A percentile compares a stretch with the other conserved stretches of the same genome.
Conservation (phyloP, 108 stramenopile genomes). For the Fragilariopsis cylindrus region DNA sequence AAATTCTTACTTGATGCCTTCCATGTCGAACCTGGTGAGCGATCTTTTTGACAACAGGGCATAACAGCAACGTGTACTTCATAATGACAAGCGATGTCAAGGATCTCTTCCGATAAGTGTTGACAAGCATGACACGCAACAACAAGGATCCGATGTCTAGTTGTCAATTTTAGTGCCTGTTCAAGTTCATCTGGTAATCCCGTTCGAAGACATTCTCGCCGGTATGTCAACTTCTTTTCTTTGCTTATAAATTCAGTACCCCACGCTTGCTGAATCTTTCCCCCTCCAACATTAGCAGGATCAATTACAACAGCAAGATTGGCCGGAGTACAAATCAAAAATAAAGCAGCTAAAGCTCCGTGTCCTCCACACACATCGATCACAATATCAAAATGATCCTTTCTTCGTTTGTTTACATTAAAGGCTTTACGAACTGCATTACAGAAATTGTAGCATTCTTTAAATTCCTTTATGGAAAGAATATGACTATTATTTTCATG, state of each 20-base stretch:
- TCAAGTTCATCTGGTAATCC: conserved; percentile 61
- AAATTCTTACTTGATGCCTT: conserved; percentile 45
- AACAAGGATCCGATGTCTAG: conserved; percentile 47
- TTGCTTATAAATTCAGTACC: conserved; percentile 19
- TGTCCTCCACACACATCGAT: conserved; percentile 84
- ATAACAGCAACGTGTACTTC: conserved; percentile 72
- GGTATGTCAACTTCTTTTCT: conserved; percentile 54
- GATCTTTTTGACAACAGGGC: conserved; percentile 86
- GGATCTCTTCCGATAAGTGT: conserved; percentile 72
- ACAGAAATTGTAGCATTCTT: conserved; percentile 68
- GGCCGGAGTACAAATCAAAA: conserved; percentile 55
- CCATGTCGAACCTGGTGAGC: conserved; percentile 36
- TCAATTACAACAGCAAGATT: conserved; percentile 55
- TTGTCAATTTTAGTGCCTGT: conserved; percentile 26
- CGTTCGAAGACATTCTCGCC: conserved; percentile 77
- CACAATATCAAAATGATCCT: conserved; percentile 44
- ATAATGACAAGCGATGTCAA: conserved; percentile 59
- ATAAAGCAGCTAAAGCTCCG: conserved; percentile 76
- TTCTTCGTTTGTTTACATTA: conserved; percentile 15
- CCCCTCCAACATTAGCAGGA: conserved; percentile 57
- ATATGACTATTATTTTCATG: conserved; percentile 51
- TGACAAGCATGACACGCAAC: conserved; percentile 86
- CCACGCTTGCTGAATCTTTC: conserved; percentile 58
- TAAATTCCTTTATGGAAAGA: conserved; percentile 75
- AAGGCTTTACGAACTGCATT: conserved; percentile 57